Conservation (phyloP, 108 stramenopile genomes). For the Epithemia pelagica region DNA sequence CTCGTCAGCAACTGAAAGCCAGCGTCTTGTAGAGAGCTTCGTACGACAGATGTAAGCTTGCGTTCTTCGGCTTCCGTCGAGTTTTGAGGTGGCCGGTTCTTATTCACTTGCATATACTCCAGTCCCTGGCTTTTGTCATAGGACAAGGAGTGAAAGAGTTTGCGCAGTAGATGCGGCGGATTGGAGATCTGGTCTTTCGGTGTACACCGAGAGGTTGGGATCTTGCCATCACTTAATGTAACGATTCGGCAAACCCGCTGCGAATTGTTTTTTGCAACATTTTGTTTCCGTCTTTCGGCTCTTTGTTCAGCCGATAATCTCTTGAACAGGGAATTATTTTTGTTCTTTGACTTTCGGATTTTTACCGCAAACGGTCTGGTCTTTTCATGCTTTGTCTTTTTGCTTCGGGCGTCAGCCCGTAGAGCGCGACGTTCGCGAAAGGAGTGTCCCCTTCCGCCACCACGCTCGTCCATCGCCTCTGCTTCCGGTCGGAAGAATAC, state of each 20-base stretch:
- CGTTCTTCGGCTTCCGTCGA: conserved; percentile 13
- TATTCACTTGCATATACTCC: conserved; percentile 18
- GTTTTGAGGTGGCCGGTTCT: conserved; percentile 8
- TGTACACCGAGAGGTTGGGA: conserved; percentile 18
- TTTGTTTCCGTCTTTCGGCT: neutral
- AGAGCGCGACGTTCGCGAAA: neutral
- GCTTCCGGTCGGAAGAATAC: neutral
- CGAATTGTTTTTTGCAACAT: neutral
- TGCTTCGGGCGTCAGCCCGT: neutral
- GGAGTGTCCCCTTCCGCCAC: neutral
- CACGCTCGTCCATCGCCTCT: neutral
- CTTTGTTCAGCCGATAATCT: no score
- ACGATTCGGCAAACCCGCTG: conserved; percentile 32
- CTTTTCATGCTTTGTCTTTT: no score
- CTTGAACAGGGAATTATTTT: neutral
- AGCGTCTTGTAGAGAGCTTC: conserved; percentile 61
- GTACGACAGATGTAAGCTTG: conserved; percentile 32
- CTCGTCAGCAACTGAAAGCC: conserved; percentile 57
- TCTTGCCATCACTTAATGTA: conserved; percentile 43
- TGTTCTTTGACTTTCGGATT: neutral
- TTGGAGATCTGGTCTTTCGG: conserved; percentile 16
- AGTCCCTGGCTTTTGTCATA: conserved; percentile 33
- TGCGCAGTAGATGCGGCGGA: conserved; percentile 25
- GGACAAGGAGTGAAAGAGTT: conserved; percentile 53
- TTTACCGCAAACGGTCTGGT: neutral